phyloP scores from a whole-genome alignment of 768 basidiomycete species.

The Lactifluus echinatus region DNA sequence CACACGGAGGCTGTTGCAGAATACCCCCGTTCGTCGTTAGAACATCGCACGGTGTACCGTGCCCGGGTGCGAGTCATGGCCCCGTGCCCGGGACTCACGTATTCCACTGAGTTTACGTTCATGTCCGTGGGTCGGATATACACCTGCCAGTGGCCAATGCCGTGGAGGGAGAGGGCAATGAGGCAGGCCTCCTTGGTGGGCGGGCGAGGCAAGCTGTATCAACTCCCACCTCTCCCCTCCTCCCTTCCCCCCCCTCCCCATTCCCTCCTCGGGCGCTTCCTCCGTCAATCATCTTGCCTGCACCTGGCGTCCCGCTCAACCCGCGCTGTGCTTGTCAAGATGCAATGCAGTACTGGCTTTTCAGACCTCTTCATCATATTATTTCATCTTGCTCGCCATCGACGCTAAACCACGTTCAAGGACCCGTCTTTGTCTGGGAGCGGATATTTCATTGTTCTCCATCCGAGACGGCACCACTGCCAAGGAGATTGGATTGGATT shows the following conservation, averaged over 20 bases:
- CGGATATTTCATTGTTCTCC: conserved; percentile 5
- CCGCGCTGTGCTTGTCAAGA: neutral
- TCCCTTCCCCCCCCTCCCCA: too few species aligned
- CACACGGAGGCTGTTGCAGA: neutral
- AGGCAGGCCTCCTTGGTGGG: neutral
- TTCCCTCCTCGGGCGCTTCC: too few species aligned
- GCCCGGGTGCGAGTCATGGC: neutral
- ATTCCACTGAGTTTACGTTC: neutral
- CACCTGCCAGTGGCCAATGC: neutral
- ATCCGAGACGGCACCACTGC: neutral
- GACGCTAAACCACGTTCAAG: neutral
- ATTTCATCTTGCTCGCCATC: neutral
- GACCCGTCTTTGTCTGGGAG: neutral
- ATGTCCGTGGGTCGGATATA: conserved; percentile 6
- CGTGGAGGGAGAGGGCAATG: neutral
- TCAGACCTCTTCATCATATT: too few species aligned
- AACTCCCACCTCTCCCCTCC: too few species aligned
- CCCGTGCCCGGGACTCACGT: neutral
- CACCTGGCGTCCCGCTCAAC: neutral
- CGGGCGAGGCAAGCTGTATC: neutral
- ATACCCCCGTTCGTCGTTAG: conserved; percentile 6
- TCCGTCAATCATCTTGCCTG: neutral
- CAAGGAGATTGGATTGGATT: too few species aligned
- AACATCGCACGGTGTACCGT: conserved; percentile 7
- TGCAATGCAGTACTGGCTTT: too few species aligned